A percentile compares a stretch with the other conserved stretches of the same genome.
These are phyloP conservation scores for Solanum aculeatissimum DNA, from an alignment of 305 asterid genomes.

Conservation along the genomic window DNA sequence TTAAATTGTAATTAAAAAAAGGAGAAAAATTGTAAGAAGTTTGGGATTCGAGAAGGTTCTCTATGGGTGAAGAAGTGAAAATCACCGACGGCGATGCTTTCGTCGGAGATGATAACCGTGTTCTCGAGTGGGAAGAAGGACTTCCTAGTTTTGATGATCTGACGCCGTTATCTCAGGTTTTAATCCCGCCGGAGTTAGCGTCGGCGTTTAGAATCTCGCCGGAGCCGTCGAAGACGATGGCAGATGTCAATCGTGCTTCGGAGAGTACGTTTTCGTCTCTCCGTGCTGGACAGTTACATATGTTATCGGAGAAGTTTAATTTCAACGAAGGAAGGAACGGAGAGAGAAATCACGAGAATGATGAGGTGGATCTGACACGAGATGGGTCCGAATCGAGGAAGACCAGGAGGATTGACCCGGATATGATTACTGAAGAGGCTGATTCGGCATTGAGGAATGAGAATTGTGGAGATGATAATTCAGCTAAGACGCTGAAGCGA, in stretches of 20 bases:
- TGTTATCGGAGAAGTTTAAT: background rate
- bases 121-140: slow-evolving; percentile 18
- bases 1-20: background rate
- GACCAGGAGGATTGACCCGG: slow-evolving; percentile 3
- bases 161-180: slow-evolving; percentile 17
- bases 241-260: slow-evolving; percentile 25
- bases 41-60: background rate
- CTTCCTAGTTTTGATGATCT: slow-evolving; percentile 19
- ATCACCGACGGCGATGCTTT: background rate
- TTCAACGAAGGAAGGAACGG: background rate
- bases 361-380: background rate
- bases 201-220: slow-evolving; percentile 17
- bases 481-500: slow-evolving; percentile 10
- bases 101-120: background rate
- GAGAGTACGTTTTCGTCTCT: slow-evolving; percentile 9
- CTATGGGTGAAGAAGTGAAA: slow-evolving; percentile 9
- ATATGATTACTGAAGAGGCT: background rate
- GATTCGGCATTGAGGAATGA: slow-evolving; percentile 3
- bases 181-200: slow-evolving; percentile 14
- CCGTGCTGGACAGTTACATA: background rate
- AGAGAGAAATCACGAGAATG: background rate
- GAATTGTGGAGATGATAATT: background rate
- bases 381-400: slow-evolving; percentile 14
- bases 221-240: slow-evolving; percentile 7
- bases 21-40: background rate